Conservation (phyloP, 192 early-diverging fungal genomes). For the Thoreauomyces humboldtii region DNA sequence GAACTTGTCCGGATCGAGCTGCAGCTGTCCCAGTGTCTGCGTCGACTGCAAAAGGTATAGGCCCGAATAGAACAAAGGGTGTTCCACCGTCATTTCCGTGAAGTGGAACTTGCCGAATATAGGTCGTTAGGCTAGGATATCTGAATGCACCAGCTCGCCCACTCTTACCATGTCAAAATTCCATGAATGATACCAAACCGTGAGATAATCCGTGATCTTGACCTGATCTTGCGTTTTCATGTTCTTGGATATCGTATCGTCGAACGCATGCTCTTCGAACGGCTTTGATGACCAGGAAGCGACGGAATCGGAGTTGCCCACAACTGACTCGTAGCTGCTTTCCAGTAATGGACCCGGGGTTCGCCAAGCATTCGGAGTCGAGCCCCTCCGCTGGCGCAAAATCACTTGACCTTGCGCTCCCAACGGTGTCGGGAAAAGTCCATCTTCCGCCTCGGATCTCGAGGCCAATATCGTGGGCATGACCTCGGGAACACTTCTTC, state of each 20-base stretch:
- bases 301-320: background rate
- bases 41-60: slow-evolving; percentile 37
- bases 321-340: background rate
- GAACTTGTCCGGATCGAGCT: slow-evolving; percentile 37
- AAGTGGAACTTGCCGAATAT: slow-evolving; percentile 31
- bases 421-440: background rate
- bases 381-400: background rate
- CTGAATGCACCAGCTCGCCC: too few species aligned
- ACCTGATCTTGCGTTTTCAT: slow-evolving; percentile 15
- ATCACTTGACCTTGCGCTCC: background rate
- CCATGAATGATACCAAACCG: slow-evolving; percentile 31
- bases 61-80: slow-evolving; percentile 44
- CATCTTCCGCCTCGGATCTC: background rate
- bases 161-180: slow-evolving; percentile 38
- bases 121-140: too few species aligned
- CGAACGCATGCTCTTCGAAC: background rate
- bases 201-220: slow-evolving; percentile 32
- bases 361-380: background rate
- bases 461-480: background rate
- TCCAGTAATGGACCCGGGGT: background rate
- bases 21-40: slow-evolving; percentile 26
- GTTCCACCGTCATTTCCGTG: slow-evolving; percentile 40
- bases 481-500: slow-evolving; percentile 3
- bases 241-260: background rate
- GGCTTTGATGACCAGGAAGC: background rate